Conservation (phyloP, 2,329 filamentous ascomycete species). For the Sporothrix brasiliensis region DNA sequence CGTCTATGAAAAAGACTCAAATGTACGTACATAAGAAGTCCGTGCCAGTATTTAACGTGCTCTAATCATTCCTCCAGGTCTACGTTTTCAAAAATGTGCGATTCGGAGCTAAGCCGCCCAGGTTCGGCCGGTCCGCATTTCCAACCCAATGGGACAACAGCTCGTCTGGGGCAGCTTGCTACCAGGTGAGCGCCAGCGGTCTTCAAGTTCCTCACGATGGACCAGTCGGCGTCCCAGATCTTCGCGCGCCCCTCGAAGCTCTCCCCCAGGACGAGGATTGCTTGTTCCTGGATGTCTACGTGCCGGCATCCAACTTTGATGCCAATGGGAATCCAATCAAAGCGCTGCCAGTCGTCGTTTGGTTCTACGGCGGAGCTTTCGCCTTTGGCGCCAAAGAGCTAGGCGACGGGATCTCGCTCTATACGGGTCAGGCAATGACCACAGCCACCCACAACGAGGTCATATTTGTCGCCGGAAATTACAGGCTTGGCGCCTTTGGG, state of each 20-base stretch:
- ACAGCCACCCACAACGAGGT: neutral
- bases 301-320: slow-evolving; percentile 1
- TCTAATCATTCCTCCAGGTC: neutral
- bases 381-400: slow-evolving; percentile 3
- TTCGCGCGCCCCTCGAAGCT: neutral
- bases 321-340: slow-evolving; percentile 5
- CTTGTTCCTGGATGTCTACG: slow-evolving; percentile 7
- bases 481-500: slow-evolving; percentile 9
- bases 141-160: slow-evolving; percentile 3
- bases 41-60: neutral
- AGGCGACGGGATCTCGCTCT: slow-evolving; percentile 3
- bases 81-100: slow-evolving; percentile 8
- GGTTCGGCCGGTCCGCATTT: slow-evolving; percentile 8
- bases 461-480: neutral
- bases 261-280: slow-evolving; percentile 10
- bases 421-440: neutral
- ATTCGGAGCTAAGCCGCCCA: slow-evolving; percentile 5
- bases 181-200: slow-evolving; percentile 6
- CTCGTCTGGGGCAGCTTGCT: slow-evolving; percentile 4
- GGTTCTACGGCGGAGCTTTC: slow-evolving; percentile 6
- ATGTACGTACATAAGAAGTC: neutral
- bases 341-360: slow-evolving; percentile 7
- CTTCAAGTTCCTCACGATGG: slow-evolving; percentile 4
- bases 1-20: slow-evolving; percentile 7
- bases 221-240: neutral